A percentile compares a stretch with the other conserved stretches of the same genome.
These are phyloP conservation scores for Clavispora fructus DNA, from an alignment of 805 yeast species.

Conservation along the genomic window DNA sequence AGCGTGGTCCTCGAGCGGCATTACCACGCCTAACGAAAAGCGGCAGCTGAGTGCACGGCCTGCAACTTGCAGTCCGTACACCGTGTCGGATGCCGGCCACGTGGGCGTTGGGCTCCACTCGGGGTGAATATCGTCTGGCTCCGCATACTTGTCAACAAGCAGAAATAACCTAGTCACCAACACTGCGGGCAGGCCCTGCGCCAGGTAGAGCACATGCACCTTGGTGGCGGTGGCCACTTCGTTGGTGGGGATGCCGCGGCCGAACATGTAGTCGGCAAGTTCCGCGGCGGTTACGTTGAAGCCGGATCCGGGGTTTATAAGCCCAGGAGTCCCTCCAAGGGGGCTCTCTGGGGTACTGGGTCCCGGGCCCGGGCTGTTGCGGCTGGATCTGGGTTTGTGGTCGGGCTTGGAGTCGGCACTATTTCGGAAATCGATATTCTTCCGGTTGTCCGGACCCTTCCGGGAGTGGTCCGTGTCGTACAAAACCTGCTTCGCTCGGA, in stretches of 20 bases:
- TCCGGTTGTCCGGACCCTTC: too few species aligned
- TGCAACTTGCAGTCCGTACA: conserved; percentile 5
- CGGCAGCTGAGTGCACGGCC: conserved; percentile 24
- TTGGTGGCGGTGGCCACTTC: conserved; percentile 42
- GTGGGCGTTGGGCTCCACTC: conserved; percentile 43
- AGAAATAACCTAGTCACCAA: conserved; percentile 43
- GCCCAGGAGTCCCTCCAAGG: too few species aligned
- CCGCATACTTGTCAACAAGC: conserved; percentile 21
- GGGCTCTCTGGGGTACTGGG: neutral
- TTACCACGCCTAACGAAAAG: conserved; percentile 44
- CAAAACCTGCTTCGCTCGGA: conserved; percentile 44
- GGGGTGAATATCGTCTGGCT: conserved; percentile 1
- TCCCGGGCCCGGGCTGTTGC: neutral
- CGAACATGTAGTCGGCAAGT: conserved; percentile 44
- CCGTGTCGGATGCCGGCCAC: conserved; percentile 23
- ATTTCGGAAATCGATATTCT: neutral
- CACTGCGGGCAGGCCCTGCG: conserved; percentile 31
- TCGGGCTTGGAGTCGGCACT: neutral
- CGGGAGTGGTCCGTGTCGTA: conserved; percentile 34
- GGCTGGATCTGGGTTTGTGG: too few species aligned
- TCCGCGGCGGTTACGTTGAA: neutral
- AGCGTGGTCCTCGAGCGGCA: conserved; percentile 37
- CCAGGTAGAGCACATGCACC: conserved; percentile 38
- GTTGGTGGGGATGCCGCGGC: conserved; percentile 49
- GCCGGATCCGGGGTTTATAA: too few species aligned